Base-by-base conservation (phyloP, 106 monocot species). In the Allium sativum region DNA sequence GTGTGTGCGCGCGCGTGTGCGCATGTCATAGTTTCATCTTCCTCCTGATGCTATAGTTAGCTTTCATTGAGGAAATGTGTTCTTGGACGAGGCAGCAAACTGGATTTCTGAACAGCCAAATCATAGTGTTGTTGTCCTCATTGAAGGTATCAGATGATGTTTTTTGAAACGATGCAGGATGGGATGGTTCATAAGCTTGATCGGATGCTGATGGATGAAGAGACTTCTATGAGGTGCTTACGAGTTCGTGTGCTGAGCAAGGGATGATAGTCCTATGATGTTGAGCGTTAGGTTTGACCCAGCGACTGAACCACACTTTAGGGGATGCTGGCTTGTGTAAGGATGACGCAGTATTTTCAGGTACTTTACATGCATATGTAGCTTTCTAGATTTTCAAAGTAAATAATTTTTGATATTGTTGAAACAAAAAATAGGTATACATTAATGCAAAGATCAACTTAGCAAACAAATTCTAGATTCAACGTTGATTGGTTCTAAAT, bases 391-490 rank as follows among this genome's bases (percentile, higher is more conserved):
- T n/a, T n/a, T n/a, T n/a, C n/a, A n/a, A n/a, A n/a, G n/a, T n/a
- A n/a, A n/a, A n/a, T n/a, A n/a, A n/a, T n/a, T n/a, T n/a, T 58
- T 98, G 4, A 47, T 68, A 48, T 90, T 87, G 68, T 84, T 98
- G 53, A 66, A 82, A 22, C 65, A 17, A 12, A 98, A 85, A 65
- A 48, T 87, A 13, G 84, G 91, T 59, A 98, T 98, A 40, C 91
- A 91, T 70, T 87, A 91, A 64, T 74, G 72, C 10, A 71, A 71
- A 15, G 96, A 87, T 31, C 71, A 91, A 58, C 91, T 87, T 84
- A 53, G 90, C 68, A 91, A 91, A 91, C 91, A 91, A n/a, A n/a
- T 98, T 87, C 65, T 51, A 91, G 21, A 91, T 91, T 72, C 91
- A 98, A 71, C 44, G 84, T 41, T 87, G 76, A 13, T 62, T 91